Evolutionary conservation across 805 yeast species (phyloP).

Genomic region (Grigorovia jiainica): DNA sequence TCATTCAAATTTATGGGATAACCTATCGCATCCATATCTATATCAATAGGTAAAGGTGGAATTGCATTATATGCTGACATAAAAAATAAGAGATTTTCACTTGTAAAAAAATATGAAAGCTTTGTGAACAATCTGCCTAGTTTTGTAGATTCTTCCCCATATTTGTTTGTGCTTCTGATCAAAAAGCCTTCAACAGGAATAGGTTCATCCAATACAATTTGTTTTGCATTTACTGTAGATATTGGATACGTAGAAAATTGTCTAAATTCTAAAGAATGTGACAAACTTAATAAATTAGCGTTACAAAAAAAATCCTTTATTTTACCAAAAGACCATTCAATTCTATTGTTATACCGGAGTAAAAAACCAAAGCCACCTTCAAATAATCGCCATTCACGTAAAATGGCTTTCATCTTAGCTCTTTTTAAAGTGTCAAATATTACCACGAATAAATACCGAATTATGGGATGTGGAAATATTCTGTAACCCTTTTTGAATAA

Average conservation of each 20-base stretch:
- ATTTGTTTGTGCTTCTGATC: constrained; percentile 41
- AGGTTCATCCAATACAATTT: constrained; percentile 43
- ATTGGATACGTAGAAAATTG: constrained; percentile 34
- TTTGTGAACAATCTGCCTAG: constrained; percentile 38
- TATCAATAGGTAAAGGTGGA: constrained; percentile 47
- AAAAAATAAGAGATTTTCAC: constrained; percentile 52
- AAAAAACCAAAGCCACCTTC: constrained; percentile 40
- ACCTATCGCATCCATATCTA: constrained; percentile 17
- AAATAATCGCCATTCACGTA: constrained; percentile 17
- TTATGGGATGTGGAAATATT: constrained; percentile 16
- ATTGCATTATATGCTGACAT: constrained; percentile 43
- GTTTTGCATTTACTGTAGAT: constrained; percentile 13
- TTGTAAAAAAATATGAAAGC: constrained; percentile 54
- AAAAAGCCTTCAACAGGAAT: constrained; percentile 76
- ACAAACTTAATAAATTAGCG: constrained; percentile 34
- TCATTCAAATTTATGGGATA: constrained; percentile 20
- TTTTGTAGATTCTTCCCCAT: constrained; percentile 30
- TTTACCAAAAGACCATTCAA: constrained; percentile 57
- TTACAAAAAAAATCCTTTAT: constrained; percentile 35
- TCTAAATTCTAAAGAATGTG: constrained; percentile 56
- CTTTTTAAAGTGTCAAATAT: constrained; percentile 29
- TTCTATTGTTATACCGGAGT: constrained; percentile 61
- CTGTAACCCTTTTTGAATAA: constrained; percentile 15
- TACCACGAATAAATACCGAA: constrained; percentile 16
- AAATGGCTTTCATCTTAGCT: constrained; percentile 19